Evolutionary conservation across 495 filamentous ascomycete genomes (phyloP).

Genomic region (Parathielavia hyrcaniae): DNA sequence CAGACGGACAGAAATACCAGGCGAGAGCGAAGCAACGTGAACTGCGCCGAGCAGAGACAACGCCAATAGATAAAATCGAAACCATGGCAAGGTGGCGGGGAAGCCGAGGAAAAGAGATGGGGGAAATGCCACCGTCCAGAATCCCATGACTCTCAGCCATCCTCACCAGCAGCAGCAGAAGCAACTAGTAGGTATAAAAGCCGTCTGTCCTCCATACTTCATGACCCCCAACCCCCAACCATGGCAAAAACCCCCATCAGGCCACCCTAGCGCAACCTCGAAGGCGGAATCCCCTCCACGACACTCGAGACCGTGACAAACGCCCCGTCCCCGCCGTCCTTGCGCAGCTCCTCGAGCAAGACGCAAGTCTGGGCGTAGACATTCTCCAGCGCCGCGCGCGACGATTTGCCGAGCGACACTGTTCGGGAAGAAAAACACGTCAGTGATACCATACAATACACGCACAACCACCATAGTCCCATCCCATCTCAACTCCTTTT

Average conservation of each 20-base stretch:
- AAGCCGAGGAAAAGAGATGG: not conserved
- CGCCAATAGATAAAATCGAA: too few relatives aligned
- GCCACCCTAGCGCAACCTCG: not conserved
- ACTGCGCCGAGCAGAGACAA: too few relatives aligned
- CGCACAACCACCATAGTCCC: too few relatives aligned
- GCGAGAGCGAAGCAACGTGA: too few relatives aligned
- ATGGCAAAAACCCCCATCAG: not conserved
- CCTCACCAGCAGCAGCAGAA: not conserved
- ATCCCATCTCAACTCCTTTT: not conserved
- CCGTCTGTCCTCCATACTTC: not conserved
- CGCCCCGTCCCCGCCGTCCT: slow-evolving; percentile 77
- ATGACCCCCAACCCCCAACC: not conserved
- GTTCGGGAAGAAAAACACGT: too few relatives aligned
- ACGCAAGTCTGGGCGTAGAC: slow-evolving; percentile 82
- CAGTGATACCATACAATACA: not conserved
- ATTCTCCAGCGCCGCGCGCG: slow-evolving; percentile 77
- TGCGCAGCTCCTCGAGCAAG: slow-evolving; percentile 72
- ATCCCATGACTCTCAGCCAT: not conserved
- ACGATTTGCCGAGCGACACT: slow-evolving; percentile 89
- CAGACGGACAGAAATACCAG: not conserved
- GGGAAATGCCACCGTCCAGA: not conserved
- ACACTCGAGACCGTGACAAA: slow-evolving; percentile 79
- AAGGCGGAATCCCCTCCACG: slow-evolving; percentile 41
- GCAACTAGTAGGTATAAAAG: not conserved
- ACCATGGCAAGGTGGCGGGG: too few relatives aligned